Evolutionary conservation across 164 flowering plant species (phyloP).

Genomic region (Liquidambar formosana): DNA sequence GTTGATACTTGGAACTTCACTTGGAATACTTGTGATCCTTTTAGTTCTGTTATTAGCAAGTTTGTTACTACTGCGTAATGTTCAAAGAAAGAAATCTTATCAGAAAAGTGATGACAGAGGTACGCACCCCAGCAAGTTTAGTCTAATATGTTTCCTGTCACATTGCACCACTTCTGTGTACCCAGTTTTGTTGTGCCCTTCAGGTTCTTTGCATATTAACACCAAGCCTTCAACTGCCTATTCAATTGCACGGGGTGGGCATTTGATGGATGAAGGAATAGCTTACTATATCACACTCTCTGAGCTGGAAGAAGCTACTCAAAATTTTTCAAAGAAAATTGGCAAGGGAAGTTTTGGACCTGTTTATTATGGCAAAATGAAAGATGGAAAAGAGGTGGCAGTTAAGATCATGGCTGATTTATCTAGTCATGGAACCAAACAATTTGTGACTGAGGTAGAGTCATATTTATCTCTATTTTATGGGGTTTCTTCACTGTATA

Average conservation of each 20-base stretch:
- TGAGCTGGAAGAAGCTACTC: conserved; percentile 78
- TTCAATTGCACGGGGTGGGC: conserved; percentile 46
- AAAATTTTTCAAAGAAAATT: conserved; percentile 59
- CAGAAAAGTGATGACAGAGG: conserved; percentile 43
- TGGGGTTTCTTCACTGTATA: not conserved
- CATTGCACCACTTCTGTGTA: not conserved
- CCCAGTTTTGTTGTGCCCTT: conserved; percentile 4
- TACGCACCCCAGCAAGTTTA: conserved; percentile 17
- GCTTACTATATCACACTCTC: conserved; percentile 58
- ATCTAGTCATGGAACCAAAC: conserved; percentile 70
- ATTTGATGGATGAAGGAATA: conserved; percentile 63
- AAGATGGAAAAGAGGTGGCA: conserved; percentile 89
- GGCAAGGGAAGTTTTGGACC: conserved; percentile 97
- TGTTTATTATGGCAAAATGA: conserved; percentile 88
- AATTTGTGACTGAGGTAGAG: conserved; percentile 85
- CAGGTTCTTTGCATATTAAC: conserved; percentile 47
- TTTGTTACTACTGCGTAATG: conserved; percentile 35
- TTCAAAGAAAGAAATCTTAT: conserved; percentile 31
- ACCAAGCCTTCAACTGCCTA: conserved; percentile 45
- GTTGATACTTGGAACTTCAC: conserved; percentile 50
- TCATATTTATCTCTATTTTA: not conserved
- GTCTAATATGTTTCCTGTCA: not conserved
- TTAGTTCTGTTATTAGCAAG: conserved; percentile 45
- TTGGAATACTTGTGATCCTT: conserved; percentile 48
- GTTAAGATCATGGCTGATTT: conserved; percentile 83